Percentiles rank a stretch among this genome's conserved stretches.
Evolutionary conservation across 306 rosid genomes (phyloP).

Genomic region (Rosa lucieae): DNA sequence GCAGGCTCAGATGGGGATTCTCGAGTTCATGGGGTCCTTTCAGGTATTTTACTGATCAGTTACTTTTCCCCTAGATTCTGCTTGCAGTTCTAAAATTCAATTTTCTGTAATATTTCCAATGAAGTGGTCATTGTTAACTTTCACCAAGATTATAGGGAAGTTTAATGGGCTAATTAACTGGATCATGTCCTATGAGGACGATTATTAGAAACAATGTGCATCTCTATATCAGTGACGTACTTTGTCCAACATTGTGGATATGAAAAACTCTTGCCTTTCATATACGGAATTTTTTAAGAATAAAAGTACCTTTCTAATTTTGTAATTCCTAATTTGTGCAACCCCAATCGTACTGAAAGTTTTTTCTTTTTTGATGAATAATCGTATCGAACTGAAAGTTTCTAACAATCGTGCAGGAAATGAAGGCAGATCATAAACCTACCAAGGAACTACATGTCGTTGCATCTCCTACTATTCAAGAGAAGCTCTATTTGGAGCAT

Average conservation of each 20-base stretch:
- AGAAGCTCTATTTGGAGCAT: constrained; percentile 54
- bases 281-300: background rate
- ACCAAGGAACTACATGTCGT: constrained; percentile 30
- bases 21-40: constrained; percentile 35
- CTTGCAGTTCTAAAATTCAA: background rate
- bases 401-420: constrained; percentile 6
- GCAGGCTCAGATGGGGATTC: constrained; percentile 56
- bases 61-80: background rate
- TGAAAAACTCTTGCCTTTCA: no score
- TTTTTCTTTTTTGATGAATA: no score
- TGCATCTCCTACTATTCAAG: constrained; percentile 49
- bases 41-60: constrained; percentile 6
- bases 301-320: background rate
- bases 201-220: background rate
- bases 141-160: background rate
- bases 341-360: background rate
- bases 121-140: background rate
- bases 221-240: background rate
- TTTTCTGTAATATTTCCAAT: background rate
- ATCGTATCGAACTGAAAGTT: background rate
- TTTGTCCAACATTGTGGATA: no score
- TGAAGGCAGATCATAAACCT: background rate
- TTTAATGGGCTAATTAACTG: background rate
- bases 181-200: background rate
- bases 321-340: background rate